Base-by-base conservation (phyloP, 2,329 filamentous ascomycete genomes). In the Xylaria sp. region DNA sequence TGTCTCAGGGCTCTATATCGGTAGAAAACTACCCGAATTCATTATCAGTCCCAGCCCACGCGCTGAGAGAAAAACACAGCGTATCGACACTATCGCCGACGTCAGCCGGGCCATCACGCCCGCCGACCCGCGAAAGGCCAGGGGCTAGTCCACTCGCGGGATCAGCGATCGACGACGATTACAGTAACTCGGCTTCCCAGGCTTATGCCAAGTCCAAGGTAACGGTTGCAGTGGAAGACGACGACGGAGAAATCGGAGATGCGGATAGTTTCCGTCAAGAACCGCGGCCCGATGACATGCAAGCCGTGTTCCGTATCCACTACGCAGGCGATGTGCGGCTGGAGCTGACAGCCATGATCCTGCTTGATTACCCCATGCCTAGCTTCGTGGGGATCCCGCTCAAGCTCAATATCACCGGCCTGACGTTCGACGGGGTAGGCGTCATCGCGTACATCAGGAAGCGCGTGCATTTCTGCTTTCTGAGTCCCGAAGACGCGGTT, bases 341-440 rank as follows among this genome's bases (percentile, higher is more conserved):
- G 64, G 93, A 94, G 68, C 84, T 99, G 56, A 98, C 96, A 27
- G 94, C 96, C 0, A 94, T 98, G 80, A 97, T 99, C 47, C 84
- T 98, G 36, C 89, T 99, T 38, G 96, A 99, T 80, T 99, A 99
- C 78, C 96, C 96, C 0, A 98, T 98, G 93, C 94, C 94, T 45
- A 97, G 93, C 81, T 99, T 99, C 75, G 95, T 98, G 2, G 94
- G 94, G 13, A 95, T 99, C 68, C 96, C 96, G 1, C 86, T 99
- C 53, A 95, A 96, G 78, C 85, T 99, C 29, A 97, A 95, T 78
- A 96, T 99, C 72, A 98, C 96, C 0, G 96, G 96, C 0, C 81
- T 99, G 67, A 94, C 92, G 0, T 99, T 99, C 80, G 95, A 99
- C 77, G 96, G 96, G 0, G 92, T 98, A 10, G 95, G 94, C 0